These are phyloP conservation scores for Helichrysum umbraculigerum DNA, from an alignment of 129 eudicot genomes.

Conservation along the genomic window DNA sequence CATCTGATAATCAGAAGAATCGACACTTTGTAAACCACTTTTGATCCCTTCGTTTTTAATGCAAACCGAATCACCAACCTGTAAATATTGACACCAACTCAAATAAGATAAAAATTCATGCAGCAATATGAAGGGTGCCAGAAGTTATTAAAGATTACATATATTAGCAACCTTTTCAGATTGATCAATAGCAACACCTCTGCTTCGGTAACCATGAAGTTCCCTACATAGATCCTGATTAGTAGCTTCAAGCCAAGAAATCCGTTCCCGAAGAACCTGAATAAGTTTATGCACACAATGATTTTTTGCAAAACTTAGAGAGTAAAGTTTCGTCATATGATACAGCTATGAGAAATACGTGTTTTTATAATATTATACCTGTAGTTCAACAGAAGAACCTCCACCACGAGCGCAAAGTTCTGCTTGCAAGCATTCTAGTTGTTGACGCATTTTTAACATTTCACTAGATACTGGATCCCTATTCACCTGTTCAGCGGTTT, in stretches of 20 bases:
- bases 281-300: conserved; percentile 7
- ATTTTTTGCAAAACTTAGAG: not conserved
- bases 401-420: conserved; percentile 97
- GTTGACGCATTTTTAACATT: conserved; percentile 98
- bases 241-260: conserved; percentile 92
- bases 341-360: not conserved
- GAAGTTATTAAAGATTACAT: conserved; percentile 19
- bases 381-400: conserved; percentile 79
- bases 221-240: conserved; percentile 86
- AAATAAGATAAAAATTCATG: conserved; percentile 8
- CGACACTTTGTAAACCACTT: conserved; percentile 80
- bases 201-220: conserved; percentile 67
- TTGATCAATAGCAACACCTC: conserved; percentile 46
- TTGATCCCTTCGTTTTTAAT: conserved; percentile 76
- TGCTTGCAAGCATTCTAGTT: conserved; percentile 91
- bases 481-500: conserved; percentile 57
- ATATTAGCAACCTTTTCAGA: conserved; percentile 54
- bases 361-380: conserved; percentile 35
- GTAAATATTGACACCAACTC: conserved; percentile 24
- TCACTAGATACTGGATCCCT: conserved; percentile 96
- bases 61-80: conserved; percentile 56
- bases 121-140: conserved; percentile 11
- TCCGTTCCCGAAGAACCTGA: conserved; percentile 76
- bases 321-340: not conserved
- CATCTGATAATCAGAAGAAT: conserved; percentile 81